Conservation (phyloP, 495 filamentous ascomycete species). For the Elaphomyces granulatus region DNA sequence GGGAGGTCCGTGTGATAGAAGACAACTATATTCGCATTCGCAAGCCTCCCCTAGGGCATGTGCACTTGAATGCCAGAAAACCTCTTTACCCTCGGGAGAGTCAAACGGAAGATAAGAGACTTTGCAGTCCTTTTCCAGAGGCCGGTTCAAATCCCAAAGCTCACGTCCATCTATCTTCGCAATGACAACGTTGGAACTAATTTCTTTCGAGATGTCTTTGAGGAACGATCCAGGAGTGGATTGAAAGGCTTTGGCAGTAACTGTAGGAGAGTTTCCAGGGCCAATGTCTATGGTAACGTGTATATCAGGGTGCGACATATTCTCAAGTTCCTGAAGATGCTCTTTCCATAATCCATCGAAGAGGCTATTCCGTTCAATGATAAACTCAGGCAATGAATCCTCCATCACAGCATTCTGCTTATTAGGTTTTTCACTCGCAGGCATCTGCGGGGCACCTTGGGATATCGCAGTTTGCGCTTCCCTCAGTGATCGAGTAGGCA, state of each 20-base stretch:
- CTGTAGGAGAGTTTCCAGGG: slow-evolving; percentile 26
- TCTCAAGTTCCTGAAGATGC: slow-evolving; percentile 54
- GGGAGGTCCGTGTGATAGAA: slow-evolving; percentile 84
- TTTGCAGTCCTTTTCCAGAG: slow-evolving; percentile 60
- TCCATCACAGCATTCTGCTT: slow-evolving; percentile 7
- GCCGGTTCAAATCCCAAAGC: slow-evolving; percentile 85
- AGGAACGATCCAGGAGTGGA: slow-evolving; percentile 40
- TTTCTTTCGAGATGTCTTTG: slow-evolving; percentile 36
- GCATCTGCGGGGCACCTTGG: slow-evolving; percentile 10
- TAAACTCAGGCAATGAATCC: slow-evolving; percentile 56
- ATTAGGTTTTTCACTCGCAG: slow-evolving; percentile 17
- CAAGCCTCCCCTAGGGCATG: slow-evolving; percentile 89
- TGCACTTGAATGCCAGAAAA: slow-evolving; percentile 89
- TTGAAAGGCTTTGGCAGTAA: slow-evolving; percentile 38
- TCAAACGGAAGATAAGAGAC: slow-evolving; percentile 75
- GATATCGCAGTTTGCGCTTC: slow-evolving; percentile 17
- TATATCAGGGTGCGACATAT: slow-evolving; percentile 33
- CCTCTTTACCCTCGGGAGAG: slow-evolving; percentile 64
- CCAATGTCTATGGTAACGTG: slow-evolving; percentile 36
- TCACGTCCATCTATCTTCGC: slow-evolving; percentile 63
- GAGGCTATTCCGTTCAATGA: slow-evolving; percentile 66
- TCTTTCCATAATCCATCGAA: slow-evolving; percentile 81
- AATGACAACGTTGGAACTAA: slow-evolving; percentile 48
- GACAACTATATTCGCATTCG: slow-evolving; percentile 77
- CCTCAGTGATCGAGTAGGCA: slow-evolving; percentile 26